These are phyloP conservation scores for Meripilus lineatus DNA, from an alignment of 1,284 basidiomycete genomes.

Conservation along the genomic window DNA sequence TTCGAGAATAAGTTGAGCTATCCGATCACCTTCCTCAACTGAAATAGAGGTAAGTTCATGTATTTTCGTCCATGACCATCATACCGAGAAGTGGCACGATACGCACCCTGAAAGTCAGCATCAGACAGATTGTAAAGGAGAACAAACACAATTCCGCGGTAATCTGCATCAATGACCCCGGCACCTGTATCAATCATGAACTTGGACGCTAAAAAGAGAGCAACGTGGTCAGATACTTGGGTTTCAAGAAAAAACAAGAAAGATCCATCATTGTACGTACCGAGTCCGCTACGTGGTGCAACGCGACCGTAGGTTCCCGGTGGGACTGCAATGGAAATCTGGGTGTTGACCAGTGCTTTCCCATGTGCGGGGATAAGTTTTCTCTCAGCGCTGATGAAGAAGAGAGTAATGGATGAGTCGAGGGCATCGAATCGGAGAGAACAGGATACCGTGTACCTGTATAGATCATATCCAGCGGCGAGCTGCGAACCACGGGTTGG, in stretches of 20 bases:
- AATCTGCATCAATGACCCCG: conserved; percentile 95
- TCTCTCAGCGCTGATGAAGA: conserved; percentile 58
- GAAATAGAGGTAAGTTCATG: neutral
- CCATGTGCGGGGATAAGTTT: conserved; percentile 80
- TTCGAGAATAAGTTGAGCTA: conserved; percentile 94
- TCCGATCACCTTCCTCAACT: conserved; percentile 90
- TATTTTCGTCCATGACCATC: neutral
- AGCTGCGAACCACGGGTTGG: conserved; percentile 86
- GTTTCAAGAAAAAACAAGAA: neutral
- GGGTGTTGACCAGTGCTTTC: conserved; percentile 87
- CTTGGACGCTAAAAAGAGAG: conserved; percentile 68
- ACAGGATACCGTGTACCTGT: conserved; percentile 51
- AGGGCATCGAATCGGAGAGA: neutral
- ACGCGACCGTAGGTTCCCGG: conserved; percentile 93
- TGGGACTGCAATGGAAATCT: conserved; percentile 90
- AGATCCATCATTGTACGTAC: conserved; percentile 47
- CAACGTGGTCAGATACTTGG: neutral
- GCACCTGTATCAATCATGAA: conserved; percentile 97
- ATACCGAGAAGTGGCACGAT: neutral
- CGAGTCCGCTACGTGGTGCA: conserved; percentile 90
- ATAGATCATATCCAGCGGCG: conserved; percentile 93
- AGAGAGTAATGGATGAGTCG: neutral
- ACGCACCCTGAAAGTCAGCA: conserved; percentile 79
- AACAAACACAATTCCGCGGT: conserved; percentile 91
- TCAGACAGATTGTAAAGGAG: conserved; percentile 92